These are phyloP conservation scores for Escallonia herrerae DNA, from an alignment of 129 eudicot species.

Conservation along the genomic window DNA sequence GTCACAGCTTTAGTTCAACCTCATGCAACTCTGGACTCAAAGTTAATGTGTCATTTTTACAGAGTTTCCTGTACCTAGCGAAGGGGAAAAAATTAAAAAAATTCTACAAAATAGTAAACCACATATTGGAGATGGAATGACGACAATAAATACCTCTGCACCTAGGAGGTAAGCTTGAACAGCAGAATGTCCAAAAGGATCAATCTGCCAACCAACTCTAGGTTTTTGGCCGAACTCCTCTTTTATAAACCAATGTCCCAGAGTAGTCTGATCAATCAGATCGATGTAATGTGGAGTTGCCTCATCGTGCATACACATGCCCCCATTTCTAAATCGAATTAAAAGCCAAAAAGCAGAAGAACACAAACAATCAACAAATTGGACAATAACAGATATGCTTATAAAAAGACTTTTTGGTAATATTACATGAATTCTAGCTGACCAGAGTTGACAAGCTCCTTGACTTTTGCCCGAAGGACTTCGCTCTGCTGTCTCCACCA, in stretches of 20 bases:
- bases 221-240: conserved; percentile 74
- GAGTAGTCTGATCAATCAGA: conserved; percentile 86
- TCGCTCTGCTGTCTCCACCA: conserved; percentile 99
- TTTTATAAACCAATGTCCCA: conserved; percentile 72
- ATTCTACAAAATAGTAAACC: not conserved
- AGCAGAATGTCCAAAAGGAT: conserved; percentile 95
- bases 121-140: conserved; percentile 2
- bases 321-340: conserved; percentile 63
- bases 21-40: not conserved
- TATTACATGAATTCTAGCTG: conserved; percentile 89
- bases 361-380: not conserved
- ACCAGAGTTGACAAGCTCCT: conserved; percentile 80
- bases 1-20: not conserved
- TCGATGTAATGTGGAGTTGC: conserved; percentile 96
- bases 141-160: conserved; percentile 63
- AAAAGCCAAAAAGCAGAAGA: not conserved
- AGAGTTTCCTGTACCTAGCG: not conserved
- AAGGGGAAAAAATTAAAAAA: not conserved
- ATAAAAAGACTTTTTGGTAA: not conserved
- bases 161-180: conserved; percentile 97
- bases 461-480: conserved; percentile 64
- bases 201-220: conserved; percentile 98
- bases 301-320: conserved; percentile 98
- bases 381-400: not conserved
- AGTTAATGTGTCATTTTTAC: not conserved